These are phyloP conservation scores for Saccharomycopsis sp. DNA, from an alignment of 805 yeast species.

Conservation along the genomic window DNA sequence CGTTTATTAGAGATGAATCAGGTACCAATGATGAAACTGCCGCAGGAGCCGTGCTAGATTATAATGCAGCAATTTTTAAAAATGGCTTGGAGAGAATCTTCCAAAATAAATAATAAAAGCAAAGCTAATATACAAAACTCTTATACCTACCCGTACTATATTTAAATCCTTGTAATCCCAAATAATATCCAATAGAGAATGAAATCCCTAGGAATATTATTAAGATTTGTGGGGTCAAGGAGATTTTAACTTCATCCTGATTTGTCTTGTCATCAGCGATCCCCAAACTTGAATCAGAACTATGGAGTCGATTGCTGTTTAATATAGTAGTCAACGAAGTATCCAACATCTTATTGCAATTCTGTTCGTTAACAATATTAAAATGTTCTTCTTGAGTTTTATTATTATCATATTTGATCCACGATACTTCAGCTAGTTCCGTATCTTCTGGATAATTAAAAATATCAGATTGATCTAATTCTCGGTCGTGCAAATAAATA, in stretches of 20 bases:
- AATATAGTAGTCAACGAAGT: slow-evolving; percentile 4
- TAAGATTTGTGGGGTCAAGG: slow-evolving; percentile 8
- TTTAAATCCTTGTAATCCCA: slow-evolving; percentile 18
- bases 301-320: background rate
- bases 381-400: background rate
- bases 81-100: slow-evolving; percentile 61
- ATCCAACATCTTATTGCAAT: slow-evolving; percentile 2
- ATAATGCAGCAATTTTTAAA: slow-evolving; percentile 77
- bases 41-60: slow-evolving; percentile 67
- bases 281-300: background rate
- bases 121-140: background rate
- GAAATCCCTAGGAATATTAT: slow-evolving; percentile 13
- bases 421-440: slow-evolving; percentile 6
- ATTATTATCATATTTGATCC: slow-evolving; percentile 11
- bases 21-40: slow-evolving; percentile 33
- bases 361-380: background rate
- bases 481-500: slow-evolving; percentile 11
- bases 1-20: slow-evolving; percentile 66
- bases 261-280: background rate
- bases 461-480: slow-evolving; percentile 10
- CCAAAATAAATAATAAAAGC: background rate
- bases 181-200: slow-evolving; percentile 18
- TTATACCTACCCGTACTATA: background rate
- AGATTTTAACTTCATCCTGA: background rate
- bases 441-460: slow-evolving; percentile 14